phyloP scores from a whole-genome alignment of 139 green algal genomes.

The Trebouxia sp. region DNA sequence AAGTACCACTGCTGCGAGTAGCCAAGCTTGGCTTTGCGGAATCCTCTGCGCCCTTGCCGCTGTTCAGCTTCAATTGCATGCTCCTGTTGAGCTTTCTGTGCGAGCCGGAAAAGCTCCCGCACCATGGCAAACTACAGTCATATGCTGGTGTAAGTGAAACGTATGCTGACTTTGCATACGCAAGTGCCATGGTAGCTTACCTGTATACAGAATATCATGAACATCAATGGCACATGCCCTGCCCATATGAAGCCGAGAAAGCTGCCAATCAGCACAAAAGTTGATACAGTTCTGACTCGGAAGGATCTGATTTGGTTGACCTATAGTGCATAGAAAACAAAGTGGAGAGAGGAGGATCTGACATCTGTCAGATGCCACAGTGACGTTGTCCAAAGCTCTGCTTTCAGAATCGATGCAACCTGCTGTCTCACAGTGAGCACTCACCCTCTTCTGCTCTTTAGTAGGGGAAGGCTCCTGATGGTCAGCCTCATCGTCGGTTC shows the following conservation, averaged over 20 bases:
- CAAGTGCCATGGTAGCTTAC: conserved; percentile 26
- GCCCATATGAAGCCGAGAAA: conserved; percentile 75
- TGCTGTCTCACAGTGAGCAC: too few relatives aligned
- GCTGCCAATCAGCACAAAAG: conserved; percentile 71
- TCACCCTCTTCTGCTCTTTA: neutral
- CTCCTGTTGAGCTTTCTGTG: conserved; percentile 65
- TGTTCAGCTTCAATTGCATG: conserved; percentile 7
- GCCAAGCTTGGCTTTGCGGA: conserved; percentile 40
- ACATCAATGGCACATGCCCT: conserved; percentile 84
- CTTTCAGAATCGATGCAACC: too few relatives aligned
- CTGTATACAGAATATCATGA: conserved; percentile 84
- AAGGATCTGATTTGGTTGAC: conserved; percentile 29
- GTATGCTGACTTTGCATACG: too few relatives aligned
- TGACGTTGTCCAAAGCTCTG: too few relatives aligned
- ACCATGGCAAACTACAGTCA: conserved; percentile 73
- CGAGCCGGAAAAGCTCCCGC: conserved; percentile 81
- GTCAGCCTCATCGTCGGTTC: neutral
- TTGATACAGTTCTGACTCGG: conserved; percentile 66
- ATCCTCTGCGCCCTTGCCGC: conserved; percentile 8
- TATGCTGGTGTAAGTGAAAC: neutral
- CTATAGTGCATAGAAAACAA: too few relatives aligned
- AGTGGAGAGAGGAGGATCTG: too few relatives aligned
- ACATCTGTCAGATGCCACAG: too few relatives aligned
- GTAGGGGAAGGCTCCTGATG: neutral
- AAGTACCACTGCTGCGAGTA: conserved; percentile 84